Conservation (phyloP, 331 rosid species). For the Pyracantha coccinea region DNA sequence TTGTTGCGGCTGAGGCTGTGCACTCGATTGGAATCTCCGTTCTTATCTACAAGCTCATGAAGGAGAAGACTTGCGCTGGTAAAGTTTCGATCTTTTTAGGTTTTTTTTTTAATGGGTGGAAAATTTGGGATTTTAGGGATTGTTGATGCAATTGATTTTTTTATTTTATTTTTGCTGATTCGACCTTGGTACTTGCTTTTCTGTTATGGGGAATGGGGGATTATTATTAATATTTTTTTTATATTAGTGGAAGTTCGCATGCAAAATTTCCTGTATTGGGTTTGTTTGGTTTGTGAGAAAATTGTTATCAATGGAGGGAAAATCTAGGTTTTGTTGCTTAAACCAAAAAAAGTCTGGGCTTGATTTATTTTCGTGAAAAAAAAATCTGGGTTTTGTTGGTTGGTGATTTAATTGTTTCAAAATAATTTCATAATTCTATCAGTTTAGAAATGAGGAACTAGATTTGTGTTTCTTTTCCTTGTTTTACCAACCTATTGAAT, state of each 20-base stretch:
- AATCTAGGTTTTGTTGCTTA: not conserved
- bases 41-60: conserved; percentile 80
- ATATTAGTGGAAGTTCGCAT: not conserved
- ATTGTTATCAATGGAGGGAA: not conserved
- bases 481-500: too few relatives aligned
- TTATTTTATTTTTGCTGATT: not conserved
- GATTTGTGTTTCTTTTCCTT: not conserved
- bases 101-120: not conserved
- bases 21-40: conserved; percentile 84
- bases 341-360: not conserved
- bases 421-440: not conserved
- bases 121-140: not conserved
- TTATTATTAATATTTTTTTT: too few relatives aligned
- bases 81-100: not conserved
- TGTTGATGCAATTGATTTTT: not conserved
- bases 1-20: conserved; percentile 88
- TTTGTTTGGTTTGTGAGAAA: not conserved
- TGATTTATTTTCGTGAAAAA: too few relatives aligned
- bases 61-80: conserved; percentile 92
- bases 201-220: not conserved
- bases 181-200: not conserved
- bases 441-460: not conserved
- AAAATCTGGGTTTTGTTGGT: not conserved
- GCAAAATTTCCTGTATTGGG: not conserved
- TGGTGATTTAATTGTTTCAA: not conserved